Conservation (phyloP, 768 basidiomycete genomes). For the Boletus sp. region DNA sequence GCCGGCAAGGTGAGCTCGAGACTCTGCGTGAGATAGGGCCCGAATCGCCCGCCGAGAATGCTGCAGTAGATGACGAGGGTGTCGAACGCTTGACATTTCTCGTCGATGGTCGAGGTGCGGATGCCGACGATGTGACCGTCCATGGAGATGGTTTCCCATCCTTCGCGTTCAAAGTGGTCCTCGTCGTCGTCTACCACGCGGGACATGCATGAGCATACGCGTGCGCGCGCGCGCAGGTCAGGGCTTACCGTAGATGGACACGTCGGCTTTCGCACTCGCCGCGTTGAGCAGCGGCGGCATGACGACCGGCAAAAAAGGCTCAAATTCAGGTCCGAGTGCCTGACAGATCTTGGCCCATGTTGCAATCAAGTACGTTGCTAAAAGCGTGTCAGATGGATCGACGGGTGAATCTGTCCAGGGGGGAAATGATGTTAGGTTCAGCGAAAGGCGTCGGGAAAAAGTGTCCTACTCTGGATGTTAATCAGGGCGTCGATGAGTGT, state of each 20-base stretch:
- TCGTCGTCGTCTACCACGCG: slow-evolving; percentile 52
- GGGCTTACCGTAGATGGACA: slow-evolving; percentile 61
- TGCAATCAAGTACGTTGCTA: slow-evolving; percentile 72
- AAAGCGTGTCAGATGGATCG: slow-evolving; percentile 69
- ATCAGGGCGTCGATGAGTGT: slow-evolving; percentile 71
- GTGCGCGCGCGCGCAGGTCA: not conserved
- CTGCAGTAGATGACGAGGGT: slow-evolving; percentile 81
- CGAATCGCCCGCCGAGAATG: slow-evolving; percentile 61
- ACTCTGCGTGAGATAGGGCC: slow-evolving; percentile 67
- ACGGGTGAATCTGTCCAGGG: slow-evolving; percentile 51
- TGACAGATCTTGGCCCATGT: slow-evolving; percentile 91
- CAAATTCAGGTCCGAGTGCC: slow-evolving; percentile 79
- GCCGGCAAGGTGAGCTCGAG: slow-evolving; percentile 71
- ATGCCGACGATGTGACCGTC: slow-evolving; percentile 77
- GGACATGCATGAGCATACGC: not conserved
- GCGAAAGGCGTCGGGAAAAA: not conserved
- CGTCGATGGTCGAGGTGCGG: slow-evolving; percentile 76
- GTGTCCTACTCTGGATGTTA: slow-evolving; percentile 64
- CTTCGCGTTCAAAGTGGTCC: slow-evolving; percentile 56
- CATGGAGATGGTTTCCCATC: slow-evolving; percentile 76
- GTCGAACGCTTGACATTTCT: slow-evolving; percentile 86
- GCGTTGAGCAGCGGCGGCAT: slow-evolving; percentile 75
- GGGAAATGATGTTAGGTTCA: not conserved
- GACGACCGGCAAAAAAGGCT: slow-evolving; percentile 80
- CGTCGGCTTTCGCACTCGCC: slow-evolving; percentile 77